Base-by-base conservation (phyloP, 2,329 filamentous ascomycete species). In the Xylariaceae sp. region DNA sequence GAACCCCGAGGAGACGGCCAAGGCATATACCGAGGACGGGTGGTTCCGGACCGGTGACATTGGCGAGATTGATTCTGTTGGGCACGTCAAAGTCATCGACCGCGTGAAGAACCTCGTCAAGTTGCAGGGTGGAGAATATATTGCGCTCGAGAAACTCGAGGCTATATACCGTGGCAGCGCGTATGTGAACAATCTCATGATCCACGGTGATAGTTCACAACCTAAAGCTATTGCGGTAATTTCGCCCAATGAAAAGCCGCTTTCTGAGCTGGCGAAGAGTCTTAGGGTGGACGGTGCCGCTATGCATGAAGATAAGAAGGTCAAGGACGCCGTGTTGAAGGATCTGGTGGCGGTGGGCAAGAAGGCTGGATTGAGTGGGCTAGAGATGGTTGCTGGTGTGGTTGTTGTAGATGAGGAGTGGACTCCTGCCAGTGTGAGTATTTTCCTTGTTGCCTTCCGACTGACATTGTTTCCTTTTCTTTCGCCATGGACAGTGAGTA, bases 1-100 rank as follows among this genome's bases (percentile, higher is more conserved):
- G 50, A 88, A 96, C 64, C 83, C 87, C 14, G 82, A 92, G 57
- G 91, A 96, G 71, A 95, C 89, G 6, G 77, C 76, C 60, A 85
- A 86, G 63, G 77, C 86, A 5, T 78, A 92, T 53, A 90, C 87
- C 1, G 67, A 81, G 3, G 93, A 95, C 59, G 89, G 89, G 40
- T 97, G 93, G 93, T 97, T 97, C 79, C 92, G 86, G 77, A 95
- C 90, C 14, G 92, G 92, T 50, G 92, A 97, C 61, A 93, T 97
- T 65, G 92, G 92, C 59, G 88, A 96, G 65, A 93, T 92, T 60
- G 84, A 92, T 66, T 64, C 72, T 36, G 76, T 85, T 50, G 92
- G 92, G 35, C 87, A 95, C 65, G 70, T 97, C 55, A 80, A 77
- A 57, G 85, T 97, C 64, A 91, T 97, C 62, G 92, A 97, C 67